phyloP scores from a whole-genome alignment of 2,329 filamentous ascomycete genomes.

The Sarocladium brachiariae region DNA sequence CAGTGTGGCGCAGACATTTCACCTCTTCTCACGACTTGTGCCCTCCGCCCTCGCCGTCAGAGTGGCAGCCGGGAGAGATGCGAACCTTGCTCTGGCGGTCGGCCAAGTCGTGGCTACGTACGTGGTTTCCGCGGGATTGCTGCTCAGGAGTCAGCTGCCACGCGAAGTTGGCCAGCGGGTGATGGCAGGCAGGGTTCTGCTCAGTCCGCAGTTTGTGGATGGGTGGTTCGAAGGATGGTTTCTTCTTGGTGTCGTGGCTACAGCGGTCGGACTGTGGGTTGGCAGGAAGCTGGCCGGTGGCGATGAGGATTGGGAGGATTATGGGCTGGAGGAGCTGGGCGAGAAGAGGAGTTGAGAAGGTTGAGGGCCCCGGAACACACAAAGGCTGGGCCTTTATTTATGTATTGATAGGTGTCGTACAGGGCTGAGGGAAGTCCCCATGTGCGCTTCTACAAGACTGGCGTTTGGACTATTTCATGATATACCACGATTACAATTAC shows the following conservation, averaged over 20 bases:
- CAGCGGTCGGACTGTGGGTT: conserved; percentile 66
- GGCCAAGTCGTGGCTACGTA: conserved; percentile 80
- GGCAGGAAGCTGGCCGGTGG: conserved; percentile 40
- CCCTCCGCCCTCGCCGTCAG: conserved; percentile 67
- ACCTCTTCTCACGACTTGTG: conserved; percentile 69
- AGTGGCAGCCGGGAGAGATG: conserved; percentile 47
- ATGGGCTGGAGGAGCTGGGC: conserved; percentile 62
- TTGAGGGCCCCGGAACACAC: too few species aligned
- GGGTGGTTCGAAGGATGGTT: conserved; percentile 89
- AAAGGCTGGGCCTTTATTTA: too few species aligned
- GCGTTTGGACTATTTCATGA: not conserved
- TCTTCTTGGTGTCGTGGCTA: conserved; percentile 58
- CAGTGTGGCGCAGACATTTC: conserved; percentile 77
- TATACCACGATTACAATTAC: not conserved
- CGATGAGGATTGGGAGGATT: conserved; percentile 50
- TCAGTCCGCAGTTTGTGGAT: conserved; percentile 55
- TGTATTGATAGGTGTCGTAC: too few species aligned
- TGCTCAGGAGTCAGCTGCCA: conserved; percentile 73
- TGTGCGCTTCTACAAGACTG: not conserved
- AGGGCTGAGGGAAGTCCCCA: too few species aligned
- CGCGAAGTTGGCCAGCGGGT: conserved; percentile 70
- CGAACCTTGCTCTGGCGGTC: conserved; percentile 68
- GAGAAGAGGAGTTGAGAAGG: conserved; percentile 46
- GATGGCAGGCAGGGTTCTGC: conserved; percentile 41
- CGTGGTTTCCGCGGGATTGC: conserved; percentile 71